Conservation (phyloP, 1,139 yeast species). For the Ogataea hybrid region DNA sequence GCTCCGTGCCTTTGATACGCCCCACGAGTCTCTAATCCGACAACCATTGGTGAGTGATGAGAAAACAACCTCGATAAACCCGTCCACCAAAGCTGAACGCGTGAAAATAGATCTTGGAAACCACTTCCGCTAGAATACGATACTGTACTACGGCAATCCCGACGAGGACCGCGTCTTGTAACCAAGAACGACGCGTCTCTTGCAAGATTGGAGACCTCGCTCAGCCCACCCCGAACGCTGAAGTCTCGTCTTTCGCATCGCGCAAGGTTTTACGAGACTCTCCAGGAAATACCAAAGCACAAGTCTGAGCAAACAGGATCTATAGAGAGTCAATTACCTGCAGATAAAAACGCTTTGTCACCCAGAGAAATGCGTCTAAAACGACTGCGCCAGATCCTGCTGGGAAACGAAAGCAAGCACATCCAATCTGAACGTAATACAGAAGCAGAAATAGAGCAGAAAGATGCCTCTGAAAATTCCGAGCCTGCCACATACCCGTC, state of each 20-base stretch:
- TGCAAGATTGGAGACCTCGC: neutral
- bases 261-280: neutral
- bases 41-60: slow-evolving; percentile 5
- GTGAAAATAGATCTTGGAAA: slow-evolving; percentile 13
- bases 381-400: neutral
- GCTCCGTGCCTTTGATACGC: neutral
- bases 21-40: neutral
- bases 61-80: slow-evolving; percentile 8
- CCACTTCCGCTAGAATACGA: slow-evolving; percentile 16
- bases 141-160: neutral
- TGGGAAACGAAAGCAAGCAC: neutral
- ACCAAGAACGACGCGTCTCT: neutral
- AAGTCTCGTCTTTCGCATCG: slow-evolving; percentile 1
- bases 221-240: slow-evolving; percentile 2
- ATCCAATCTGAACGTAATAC: too few relatives aligned
- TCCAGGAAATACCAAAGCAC: neutral
- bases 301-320: too few relatives aligned
- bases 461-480: too few relatives aligned
- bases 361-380: slow-evolving; percentile 3
- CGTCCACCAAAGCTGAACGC: slow-evolving; percentile 2
- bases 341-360: neutral
- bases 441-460: too few relatives aligned
- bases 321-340: neutral
- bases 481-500: too few relatives aligned
- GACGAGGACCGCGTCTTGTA: neutral